Conservation (phyloP, 208 protist species). For the Trypanosoma conorhini region DNA sequence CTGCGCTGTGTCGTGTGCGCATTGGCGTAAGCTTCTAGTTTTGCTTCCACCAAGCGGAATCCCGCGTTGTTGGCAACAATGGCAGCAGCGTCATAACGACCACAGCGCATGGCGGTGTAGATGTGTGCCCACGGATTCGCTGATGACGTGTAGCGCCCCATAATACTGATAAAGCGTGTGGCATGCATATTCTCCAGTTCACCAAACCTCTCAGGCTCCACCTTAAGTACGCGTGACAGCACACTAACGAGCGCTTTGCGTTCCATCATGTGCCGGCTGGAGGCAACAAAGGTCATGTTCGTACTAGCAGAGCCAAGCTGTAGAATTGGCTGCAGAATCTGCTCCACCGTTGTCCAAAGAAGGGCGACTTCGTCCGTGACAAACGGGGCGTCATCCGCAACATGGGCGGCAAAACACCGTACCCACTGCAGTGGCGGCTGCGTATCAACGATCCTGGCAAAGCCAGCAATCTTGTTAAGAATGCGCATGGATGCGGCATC, state of each 20-base stretch:
- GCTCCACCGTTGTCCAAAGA: slow-evolving; percentile 59
- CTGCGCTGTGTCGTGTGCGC: slow-evolving; percentile 36
- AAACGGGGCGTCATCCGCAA: slow-evolving; percentile 39
- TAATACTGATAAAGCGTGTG: slow-evolving; percentile 47
- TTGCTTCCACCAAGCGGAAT: slow-evolving; percentile 35
- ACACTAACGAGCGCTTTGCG: slow-evolving; percentile 50
- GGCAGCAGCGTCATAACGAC: slow-evolving; percentile 75
- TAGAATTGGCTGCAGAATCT: slow-evolving; percentile 47
- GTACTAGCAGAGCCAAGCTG: slow-evolving; percentile 44
- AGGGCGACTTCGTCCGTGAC: slow-evolving; percentile 45
- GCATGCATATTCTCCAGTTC: slow-evolving; percentile 59
- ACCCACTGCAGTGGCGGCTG: slow-evolving; percentile 61
- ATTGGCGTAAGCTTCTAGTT: slow-evolving; percentile 36
- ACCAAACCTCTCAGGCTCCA: slow-evolving; percentile 52
- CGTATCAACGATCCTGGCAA: slow-evolving; percentile 60
- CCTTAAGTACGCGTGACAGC: slow-evolving; percentile 42
- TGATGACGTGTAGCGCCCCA: slow-evolving; percentile 41
- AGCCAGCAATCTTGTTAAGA: slow-evolving; percentile 47
- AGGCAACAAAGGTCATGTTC: slow-evolving; percentile 56
- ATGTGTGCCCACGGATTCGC: slow-evolving; percentile 61
- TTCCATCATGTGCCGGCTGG: slow-evolving; percentile 71
- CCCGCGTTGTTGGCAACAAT: slow-evolving; percentile 43
- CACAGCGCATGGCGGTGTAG: slow-evolving; percentile 73
- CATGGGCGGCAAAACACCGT: slow-evolving; percentile 47
- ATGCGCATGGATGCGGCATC: slow-evolving; percentile 42